phyloP scores from a whole-genome alignment of 352 stramenopile genomes.

The Phytophthora palmivora region DNA sequence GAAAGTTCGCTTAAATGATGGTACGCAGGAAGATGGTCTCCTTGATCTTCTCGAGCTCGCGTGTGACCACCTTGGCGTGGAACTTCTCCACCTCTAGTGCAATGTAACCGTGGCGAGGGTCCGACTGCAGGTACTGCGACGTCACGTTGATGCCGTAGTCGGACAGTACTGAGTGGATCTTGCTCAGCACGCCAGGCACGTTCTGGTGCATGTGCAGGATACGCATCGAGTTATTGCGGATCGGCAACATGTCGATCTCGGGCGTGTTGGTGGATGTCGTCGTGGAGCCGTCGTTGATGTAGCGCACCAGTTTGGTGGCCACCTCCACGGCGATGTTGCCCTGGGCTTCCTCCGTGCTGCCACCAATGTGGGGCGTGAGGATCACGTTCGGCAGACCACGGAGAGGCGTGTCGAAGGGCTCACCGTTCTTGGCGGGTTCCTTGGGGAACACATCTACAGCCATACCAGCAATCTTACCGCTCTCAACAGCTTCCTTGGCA shows the following conservation, averaged over 20 bases:
- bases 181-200: constrained; percentile 84
- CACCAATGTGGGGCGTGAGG: constrained; percentile 95
- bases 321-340: constrained; percentile 90
- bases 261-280: constrained; percentile 84
- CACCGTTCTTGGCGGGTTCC: constrained; percentile 88
- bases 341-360: constrained; percentile 96
- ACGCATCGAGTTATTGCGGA: constrained; percentile 79
- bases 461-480: constrained; percentile 80
- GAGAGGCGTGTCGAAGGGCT: constrained; percentile 86
- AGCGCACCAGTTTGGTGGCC: constrained; percentile 80
- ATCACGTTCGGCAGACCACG: constrained; percentile 94
- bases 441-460: constrained; percentile 92
- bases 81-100: constrained; percentile 84
- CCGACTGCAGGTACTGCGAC: constrained; percentile 86
- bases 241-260: constrained; percentile 81
- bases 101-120: constrained; percentile 85
- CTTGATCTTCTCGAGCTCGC: constrained; percentile 86
- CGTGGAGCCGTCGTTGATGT: constrained; percentile 84
- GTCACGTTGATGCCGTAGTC: constrained; percentile 89
- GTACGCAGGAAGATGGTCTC: constrained; percentile 87
- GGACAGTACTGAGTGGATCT: constrained; percentile 86
- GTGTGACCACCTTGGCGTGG: constrained; percentile 81
- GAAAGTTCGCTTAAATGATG: constrained; percentile 55
- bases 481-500: constrained; percentile 90
- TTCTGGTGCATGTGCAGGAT: constrained; percentile 91